phyloP scores from a whole-genome alignment of 192 early-diverging fungal genomes.

The Haplosporangium gracile region DNA sequence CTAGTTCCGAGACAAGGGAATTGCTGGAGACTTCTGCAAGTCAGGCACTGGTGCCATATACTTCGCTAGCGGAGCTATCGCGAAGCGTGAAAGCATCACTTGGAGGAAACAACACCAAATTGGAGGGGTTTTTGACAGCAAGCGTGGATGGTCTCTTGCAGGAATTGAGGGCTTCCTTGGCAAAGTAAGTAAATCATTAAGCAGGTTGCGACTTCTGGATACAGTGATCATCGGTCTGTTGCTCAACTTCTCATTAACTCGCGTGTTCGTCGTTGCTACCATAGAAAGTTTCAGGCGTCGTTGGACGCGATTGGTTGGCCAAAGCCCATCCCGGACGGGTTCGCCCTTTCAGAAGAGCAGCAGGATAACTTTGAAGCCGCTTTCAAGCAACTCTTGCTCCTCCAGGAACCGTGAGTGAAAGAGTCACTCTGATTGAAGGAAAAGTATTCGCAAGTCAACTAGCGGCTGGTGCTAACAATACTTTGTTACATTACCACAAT shows the following conservation, averaged over 20 bases:
- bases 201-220: not conserved
- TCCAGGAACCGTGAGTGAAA: slow-evolving; percentile 55
- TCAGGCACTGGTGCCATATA: slow-evolving; percentile 58
- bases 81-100: slow-evolving; percentile 32
- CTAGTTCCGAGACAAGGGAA: slow-evolving; percentile 40
- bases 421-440: slow-evolving; percentile 18
- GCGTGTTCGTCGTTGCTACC: not conserved
- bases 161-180: slow-evolving; percentile 58
- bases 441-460: not conserved
- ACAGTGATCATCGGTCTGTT: not conserved
- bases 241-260: not conserved
- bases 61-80: slow-evolving; percentile 52
- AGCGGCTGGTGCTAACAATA: not conserved
- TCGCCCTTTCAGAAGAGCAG: slow-evolving; percentile 17
- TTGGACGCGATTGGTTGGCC: slow-evolving; percentile 60
- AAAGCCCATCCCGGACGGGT: slow-evolving; percentile 43
- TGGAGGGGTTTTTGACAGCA: slow-evolving; percentile 51
- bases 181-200: slow-evolving; percentile 53
- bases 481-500: not conserved
- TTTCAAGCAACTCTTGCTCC: slow-evolving; percentile 51
- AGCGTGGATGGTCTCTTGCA: slow-evolving; percentile 57
- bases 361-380: slow-evolving; percentile 43
- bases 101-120: slow-evolving; percentile 26
- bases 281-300: slow-evolving; percentile 57
- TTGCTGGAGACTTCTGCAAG: slow-evolving; percentile 55